A percentile compares a stretch with the other conserved stretches of the same genome.
Conservation (phyloP, 768 basidiomycete genomes). For the Tylopilus intermedius region DNA sequence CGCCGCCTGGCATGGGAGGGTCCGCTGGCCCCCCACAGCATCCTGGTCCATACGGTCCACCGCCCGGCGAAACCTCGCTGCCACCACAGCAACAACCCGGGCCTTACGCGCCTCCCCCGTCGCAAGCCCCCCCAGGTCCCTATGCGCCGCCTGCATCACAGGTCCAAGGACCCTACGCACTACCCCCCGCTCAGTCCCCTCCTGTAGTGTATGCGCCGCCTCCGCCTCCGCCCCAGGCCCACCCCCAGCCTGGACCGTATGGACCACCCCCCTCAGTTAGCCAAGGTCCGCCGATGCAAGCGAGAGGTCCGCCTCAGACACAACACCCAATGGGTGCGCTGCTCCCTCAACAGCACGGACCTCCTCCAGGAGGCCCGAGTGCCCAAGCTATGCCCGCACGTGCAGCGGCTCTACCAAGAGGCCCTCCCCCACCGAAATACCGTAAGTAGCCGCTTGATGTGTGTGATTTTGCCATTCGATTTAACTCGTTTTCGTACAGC, state of each 20-base stretch:
- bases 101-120: constrained; percentile 18
- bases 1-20: constrained; percentile 34
- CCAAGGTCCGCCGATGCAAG: constrained; percentile 31
- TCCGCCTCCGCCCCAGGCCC: constrained; percentile 9
- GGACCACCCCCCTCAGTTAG: constrained; percentile 27
- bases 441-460: constrained; percentile 39
- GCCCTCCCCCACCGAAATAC: constrained; percentile 49
- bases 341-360: constrained; percentile 26
- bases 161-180: constrained; percentile 11
- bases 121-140: constrained; percentile 26
- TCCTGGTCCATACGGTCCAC: constrained; percentile 26
- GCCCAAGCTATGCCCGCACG: constrained; percentile 24
- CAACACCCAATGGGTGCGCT: constrained; percentile 28
- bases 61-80: constrained; percentile 11
- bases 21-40: constrained; percentile 27
- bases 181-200: constrained; percentile 17
- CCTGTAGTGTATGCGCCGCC: constrained; percentile 23
- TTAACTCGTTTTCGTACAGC: constrained; percentile 42
- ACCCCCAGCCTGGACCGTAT: constrained; percentile 18
- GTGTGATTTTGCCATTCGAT: background rate
- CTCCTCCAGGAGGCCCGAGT: constrained; percentile 27
- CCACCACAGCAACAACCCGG: constrained; percentile 23
- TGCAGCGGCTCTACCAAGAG: constrained; percentile 31
- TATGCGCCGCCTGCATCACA: constrained; percentile 30
- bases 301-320: constrained; percentile 23